Evolutionary conservation across 169 alveolate species (phyloP).

Genomic region (Blepharisma undulans): DNA sequence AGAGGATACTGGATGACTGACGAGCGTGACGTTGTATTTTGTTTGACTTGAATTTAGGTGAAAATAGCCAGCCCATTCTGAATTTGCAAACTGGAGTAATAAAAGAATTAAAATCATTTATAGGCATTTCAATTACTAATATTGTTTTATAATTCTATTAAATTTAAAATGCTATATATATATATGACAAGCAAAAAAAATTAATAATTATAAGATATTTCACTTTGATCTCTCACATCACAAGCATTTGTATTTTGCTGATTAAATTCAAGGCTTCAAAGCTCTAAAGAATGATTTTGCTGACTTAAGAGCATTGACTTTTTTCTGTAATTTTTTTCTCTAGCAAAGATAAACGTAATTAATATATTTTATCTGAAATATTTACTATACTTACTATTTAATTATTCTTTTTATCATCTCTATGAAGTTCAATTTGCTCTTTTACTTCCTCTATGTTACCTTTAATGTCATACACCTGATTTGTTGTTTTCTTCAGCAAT

Average conservation of each 20-base stretch:
- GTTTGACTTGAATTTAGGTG: neutral
- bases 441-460: neutral
- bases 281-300: too few relatives aligned
- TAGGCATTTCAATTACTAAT: neutral
- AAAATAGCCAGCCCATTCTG: neutral
- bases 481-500: neutral
- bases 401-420: slow-evolving; percentile 19
- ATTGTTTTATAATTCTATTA: too few relatives aligned
- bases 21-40: neutral
- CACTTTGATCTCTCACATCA: too few relatives aligned
- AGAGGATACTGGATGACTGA: neutral
- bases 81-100: neutral
- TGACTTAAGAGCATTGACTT: too few relatives aligned
- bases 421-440: neutral
- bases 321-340: too few relatives aligned
- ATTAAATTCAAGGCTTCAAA: too few relatives aligned
- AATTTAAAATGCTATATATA: too few relatives aligned
- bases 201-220: too few relatives aligned
- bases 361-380: neutral
- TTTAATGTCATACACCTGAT: neutral
- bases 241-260: too few relatives aligned
- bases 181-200: too few relatives aligned
- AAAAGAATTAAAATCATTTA: neutral
- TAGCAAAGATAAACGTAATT: too few relatives aligned
- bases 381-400: neutral